Evolutionary conservation across 164 flowering plant genomes (phyloP).

Genomic region (Aristolochia contorta): DNA sequence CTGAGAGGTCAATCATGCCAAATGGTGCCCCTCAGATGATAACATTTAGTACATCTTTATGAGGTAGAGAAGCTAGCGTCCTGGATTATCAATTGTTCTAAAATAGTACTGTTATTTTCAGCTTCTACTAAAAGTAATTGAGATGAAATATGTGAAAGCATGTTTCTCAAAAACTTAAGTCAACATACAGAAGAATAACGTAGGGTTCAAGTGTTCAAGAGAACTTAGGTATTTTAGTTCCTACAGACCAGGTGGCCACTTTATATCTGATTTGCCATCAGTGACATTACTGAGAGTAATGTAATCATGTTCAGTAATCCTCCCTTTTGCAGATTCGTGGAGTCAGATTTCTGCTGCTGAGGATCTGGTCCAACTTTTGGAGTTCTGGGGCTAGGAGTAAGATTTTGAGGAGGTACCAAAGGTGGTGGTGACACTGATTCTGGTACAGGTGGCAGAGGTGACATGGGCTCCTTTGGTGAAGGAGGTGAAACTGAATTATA

Average conservation of each 20-base stretch:
- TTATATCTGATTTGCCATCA: conserved; percentile 6
- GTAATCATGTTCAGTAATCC: conserved; percentile 5
- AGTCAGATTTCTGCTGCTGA: conserved; percentile 10
- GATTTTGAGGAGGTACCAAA: conserved; percentile 4
- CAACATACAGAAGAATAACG: too few species aligned
- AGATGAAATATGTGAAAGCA: too few species aligned
- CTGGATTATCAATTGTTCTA: too few species aligned
- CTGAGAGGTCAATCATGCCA: too few species aligned
- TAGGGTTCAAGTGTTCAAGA: too few species aligned
- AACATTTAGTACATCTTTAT: too few species aligned
- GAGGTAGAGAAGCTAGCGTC: too few species aligned
- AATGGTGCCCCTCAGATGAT: too few species aligned
- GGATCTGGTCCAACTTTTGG: conserved; percentile 4
- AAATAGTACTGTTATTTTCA: too few species aligned
- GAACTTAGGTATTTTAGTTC: neutral
- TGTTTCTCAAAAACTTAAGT: too few species aligned
- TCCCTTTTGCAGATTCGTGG: conserved; percentile 1
- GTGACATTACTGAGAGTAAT: conserved; percentile 8
- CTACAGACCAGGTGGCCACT: neutral
- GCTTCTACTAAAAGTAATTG: too few species aligned
- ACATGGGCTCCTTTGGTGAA: too few species aligned
- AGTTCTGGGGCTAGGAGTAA: conserved; percentile 5
- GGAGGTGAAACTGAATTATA: neutral
- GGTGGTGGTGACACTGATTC: conserved; percentile 5
- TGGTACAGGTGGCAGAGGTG: conserved; percentile 7